Evolutionary conservation across 371 early-diverging fungal species (phyloP).

Genomic region (Batkoa obscura): DNA sequence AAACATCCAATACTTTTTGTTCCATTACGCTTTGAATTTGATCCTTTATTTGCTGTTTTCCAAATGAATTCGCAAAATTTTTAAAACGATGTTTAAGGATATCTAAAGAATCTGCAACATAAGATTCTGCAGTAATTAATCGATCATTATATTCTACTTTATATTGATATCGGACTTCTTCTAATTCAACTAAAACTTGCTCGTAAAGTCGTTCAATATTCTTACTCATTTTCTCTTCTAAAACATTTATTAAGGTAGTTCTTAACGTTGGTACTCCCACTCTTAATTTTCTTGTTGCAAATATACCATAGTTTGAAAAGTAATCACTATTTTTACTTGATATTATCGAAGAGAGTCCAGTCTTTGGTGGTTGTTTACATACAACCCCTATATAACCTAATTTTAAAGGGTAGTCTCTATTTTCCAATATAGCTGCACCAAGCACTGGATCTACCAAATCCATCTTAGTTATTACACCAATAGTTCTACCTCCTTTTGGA

Average conservation of each 20-base stretch:
- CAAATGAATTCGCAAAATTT: constrained; percentile 71
- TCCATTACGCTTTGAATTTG: constrained; percentile 80
- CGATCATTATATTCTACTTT: constrained; percentile 96
- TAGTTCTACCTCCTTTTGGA: constrained; percentile 82
- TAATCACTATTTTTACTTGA: constrained; percentile 29
- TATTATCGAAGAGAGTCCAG: constrained; percentile 16
- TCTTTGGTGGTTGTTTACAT: constrained; percentile 35
- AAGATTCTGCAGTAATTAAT: constrained; percentile 80
- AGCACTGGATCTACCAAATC: constrained; percentile 81
- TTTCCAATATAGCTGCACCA: constrained; percentile 68
- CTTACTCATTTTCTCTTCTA: constrained; percentile 82
- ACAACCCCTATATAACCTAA: constrained; percentile 98
- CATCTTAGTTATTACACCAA: constrained; percentile 98
- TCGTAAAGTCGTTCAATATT: constrained; percentile 63
- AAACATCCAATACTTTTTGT: constrained; percentile 70
- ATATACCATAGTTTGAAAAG: constrained; percentile 36
- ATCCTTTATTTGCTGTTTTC: constrained; percentile 72
- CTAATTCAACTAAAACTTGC: constrained; percentile 77
- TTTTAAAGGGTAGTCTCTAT: constrained; percentile 79
- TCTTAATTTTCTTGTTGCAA: constrained; percentile 39
- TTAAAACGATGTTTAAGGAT: constrained; percentile 80
- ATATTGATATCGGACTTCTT: constrained; percentile 88
- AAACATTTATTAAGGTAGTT: constrained; percentile 59
- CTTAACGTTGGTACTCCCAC: constrained; percentile 74
- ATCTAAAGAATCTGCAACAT: constrained; percentile 87